Base-by-base conservation (phyloP, 2,329 filamentous ascomycete genomes). In the Colletotrichum lini region DNA sequence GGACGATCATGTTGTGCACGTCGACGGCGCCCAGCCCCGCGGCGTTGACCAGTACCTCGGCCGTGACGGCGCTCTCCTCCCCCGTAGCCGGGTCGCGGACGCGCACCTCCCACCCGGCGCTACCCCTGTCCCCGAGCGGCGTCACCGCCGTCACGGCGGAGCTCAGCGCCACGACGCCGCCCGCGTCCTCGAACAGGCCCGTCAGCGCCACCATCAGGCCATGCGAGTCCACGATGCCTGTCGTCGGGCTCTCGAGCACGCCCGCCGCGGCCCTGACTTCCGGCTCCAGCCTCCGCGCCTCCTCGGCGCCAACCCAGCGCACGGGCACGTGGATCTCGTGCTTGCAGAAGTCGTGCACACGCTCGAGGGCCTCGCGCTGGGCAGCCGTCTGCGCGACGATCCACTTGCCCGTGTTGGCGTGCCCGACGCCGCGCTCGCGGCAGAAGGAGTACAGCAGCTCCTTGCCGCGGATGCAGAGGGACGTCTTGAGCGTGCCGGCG, bases 151-250 rank as follows among this genome's bases (percentile, higher is more conserved):
- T 86, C 0, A 98, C 94, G 1, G 83, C 79, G 1, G 92, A 93
- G 63, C 89, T 86, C 18, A 96, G 87, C 1, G 94, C 94, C 42
- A 92, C 84, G 21, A 93, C 90, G 0, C 95, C 96, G 26, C 94
- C 95, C 0, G 84, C 84, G 10, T 96, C 90, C 79, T 96, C 92
- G 68, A 98, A 93, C 54, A 90, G 86, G 2, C 92, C 94, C 72
- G 92, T 89, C 18, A 99, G 85, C 76, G 89, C 92, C 45, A 92
- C 85, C 96, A 98, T 98, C 63, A 96, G 86, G 0, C 89, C 86
- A 79, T 99, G 96, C 5, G 90, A 93, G 80, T 98, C 95, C 5
- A 99, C 86, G 76, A 99, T 98, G 1, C 96, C 96, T 0, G 96
- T 98, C 0, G 91, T 92, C 0, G 93, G 90, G 74, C 91, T 94